Base-by-base conservation (phyloP, 2,329 filamentous ascomycete genomes). In the Westerdykella aurantiaca region DNA sequence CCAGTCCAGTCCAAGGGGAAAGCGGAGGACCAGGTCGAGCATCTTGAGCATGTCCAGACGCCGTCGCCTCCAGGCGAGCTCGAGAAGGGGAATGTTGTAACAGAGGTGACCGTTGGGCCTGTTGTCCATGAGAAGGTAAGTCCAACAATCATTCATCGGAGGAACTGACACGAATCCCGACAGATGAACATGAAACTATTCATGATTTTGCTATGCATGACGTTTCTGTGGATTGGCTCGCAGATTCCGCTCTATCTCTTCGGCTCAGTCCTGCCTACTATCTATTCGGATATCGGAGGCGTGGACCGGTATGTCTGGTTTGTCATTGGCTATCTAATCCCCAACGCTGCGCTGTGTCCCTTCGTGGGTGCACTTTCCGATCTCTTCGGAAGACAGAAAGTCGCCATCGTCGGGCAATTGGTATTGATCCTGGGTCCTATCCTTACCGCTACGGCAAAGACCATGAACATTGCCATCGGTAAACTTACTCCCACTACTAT, bases 201-300 rank as follows among this genome's bases (percentile, higher is more conserved):
- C 52, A 76, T 79, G 75, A 73, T 72, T 42, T 68, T 81, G 38
- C 53, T 75, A 12, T 77, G 77, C 46, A 80, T 80, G 75, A 75
- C 76, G 5, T 78, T 82, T 44, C 64, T 81, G 17, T 81, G 78
- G 78, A 78, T 77, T 39, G 78, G 77, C 23, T 78, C 73, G 42
- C 79, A 82, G 51, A 80, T 81, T 38, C 78, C 79, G 1, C 68
- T 82, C 10, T 72, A 69, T 39, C 58, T 72, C 38, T 72, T 68
- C 45, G 70, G 70, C 42, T 61, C 58, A n/a, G 63, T 71, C 10
- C 55, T 63, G 12, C 60, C 61, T 0, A 71, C 76, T 49, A 78
- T 84, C 43, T 83, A 83, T 59, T 61, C 64, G 37, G 76, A 80
- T 21, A 75, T 85, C 45, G 81, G 81, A 21, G 81, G 81, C 42